Evolutionary conservation across 768 basidiomycete genomes (phyloP).

Genomic region (Termitomyces sp.): DNA sequence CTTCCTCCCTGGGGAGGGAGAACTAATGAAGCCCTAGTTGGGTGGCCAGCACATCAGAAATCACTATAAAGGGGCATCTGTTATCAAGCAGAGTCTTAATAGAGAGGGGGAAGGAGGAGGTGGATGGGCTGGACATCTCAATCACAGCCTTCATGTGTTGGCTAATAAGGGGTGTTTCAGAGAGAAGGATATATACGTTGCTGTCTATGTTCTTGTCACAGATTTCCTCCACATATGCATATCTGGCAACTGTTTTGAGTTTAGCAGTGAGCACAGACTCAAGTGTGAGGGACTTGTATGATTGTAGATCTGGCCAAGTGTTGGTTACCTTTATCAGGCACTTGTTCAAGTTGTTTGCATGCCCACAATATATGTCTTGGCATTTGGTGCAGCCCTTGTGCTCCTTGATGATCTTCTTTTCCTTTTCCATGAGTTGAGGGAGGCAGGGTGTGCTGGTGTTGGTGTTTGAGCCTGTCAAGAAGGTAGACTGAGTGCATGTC

Average conservation of each 20-base stretch:
- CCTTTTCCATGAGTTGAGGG: too few relatives aligned
- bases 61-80: neutral
- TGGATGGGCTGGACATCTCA: neutral
- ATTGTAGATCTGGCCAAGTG: too few relatives aligned
- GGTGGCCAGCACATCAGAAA: too few relatives aligned
- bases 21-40: too few relatives aligned
- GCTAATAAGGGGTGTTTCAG: neutral
- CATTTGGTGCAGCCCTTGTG: too few relatives aligned
- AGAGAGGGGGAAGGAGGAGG: neutral
- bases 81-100: neutral
- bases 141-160: neutral
- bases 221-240: neutral
- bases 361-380: too few relatives aligned
- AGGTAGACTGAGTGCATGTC: too few relatives aligned
- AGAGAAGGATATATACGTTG: neutral
- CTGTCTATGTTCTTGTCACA: neutral
- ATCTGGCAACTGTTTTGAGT: neutral
- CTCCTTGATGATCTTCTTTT: too few relatives aligned
- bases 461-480: too few relatives aligned
- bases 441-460: too few relatives aligned
- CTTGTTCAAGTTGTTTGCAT: too few relatives aligned
- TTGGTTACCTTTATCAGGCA: too few relatives aligned
- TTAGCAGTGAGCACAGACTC: neutral
- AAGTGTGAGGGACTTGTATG: neutral
- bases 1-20: neutral